phyloP scores from a whole-genome alignment of 495 filamentous ascomycete species.

The Neurospora terricola region DNA sequence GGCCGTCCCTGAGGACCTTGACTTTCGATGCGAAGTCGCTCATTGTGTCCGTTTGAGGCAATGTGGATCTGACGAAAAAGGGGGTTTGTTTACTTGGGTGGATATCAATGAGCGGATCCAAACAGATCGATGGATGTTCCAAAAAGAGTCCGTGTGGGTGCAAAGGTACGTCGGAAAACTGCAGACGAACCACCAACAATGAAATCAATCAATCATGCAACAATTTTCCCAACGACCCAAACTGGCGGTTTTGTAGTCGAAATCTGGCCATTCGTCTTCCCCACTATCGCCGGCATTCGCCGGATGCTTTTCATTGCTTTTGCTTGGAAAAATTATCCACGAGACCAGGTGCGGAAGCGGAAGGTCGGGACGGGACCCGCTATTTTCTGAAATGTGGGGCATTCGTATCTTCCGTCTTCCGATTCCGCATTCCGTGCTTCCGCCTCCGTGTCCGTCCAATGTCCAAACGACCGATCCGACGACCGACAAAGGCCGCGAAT shows the following conservation, averaged over 20 bases:
- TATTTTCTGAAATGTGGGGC: not conserved
- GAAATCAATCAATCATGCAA: not conserved
- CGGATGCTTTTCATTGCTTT: not conserved
- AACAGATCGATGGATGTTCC: not conserved
- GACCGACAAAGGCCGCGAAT: not conserved
- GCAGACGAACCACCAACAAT: not conserved
- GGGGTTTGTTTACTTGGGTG: not conserved
- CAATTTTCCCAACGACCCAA: not conserved
- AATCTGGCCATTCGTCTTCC: not conserved
- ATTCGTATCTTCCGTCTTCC: conserved; percentile 2
- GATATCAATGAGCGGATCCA: not conserved
- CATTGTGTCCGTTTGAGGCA: not conserved
- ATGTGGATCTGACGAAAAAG: not conserved
- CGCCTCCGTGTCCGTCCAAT: not conserved
- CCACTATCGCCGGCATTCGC: not conserved
- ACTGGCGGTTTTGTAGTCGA: not conserved
- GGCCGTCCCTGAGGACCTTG: conserved; percentile 7
- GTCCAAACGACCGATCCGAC: not conserved
- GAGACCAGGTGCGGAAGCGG: not conserved
- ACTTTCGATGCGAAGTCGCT: not conserved
- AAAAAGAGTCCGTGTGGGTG: not conserved
- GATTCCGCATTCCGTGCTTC: conserved; percentile 8
- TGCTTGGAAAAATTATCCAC: not conserved
- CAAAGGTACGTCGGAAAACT: not conserved
- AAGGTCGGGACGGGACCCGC: not conserved